Percentiles rank a stretch among this genome's conserved stretches.
Conservation (phyloP, 2,329 filamentous ascomycete species). For the Colletotrichum simmondsii region DNA sequence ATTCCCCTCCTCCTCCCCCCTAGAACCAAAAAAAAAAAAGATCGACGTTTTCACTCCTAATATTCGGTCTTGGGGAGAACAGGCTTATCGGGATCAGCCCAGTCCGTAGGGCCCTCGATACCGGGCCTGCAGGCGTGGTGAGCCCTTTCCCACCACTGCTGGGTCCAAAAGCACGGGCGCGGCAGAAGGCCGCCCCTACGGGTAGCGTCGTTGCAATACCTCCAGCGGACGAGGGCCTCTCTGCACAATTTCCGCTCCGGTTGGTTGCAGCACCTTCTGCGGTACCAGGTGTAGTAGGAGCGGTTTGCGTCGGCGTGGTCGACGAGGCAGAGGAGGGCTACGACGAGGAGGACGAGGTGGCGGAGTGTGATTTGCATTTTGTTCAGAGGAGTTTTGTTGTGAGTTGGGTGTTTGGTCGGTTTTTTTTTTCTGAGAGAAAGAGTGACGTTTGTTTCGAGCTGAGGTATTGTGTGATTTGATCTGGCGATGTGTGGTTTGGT, state of each 20-base stretch:
- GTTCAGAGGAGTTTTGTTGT: neutral
- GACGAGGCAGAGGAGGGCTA: neutral
- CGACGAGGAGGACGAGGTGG: neutral
- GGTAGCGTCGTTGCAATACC: neutral
- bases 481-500: neutral
- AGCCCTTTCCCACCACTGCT: neutral
- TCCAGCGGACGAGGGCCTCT: neutral
- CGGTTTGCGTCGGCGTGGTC: neutral
- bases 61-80: too few species aligned
- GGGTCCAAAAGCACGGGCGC: neutral
- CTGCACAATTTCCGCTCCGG: neutral
- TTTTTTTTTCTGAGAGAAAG: neutral
- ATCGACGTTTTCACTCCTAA: neutral
- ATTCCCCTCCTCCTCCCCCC: too few species aligned
- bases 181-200: neutral
- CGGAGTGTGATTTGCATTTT: neutral
- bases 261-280: neutral
- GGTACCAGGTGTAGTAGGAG: neutral
- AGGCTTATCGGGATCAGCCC: conserved; percentile 7
- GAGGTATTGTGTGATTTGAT: neutral
- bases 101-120: conserved; percentile 1
- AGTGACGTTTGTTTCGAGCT: too few species aligned
- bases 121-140: neutral
- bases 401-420: neutral
- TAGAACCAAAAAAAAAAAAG: neutral